Conservation (phyloP, 139 green algal genomes). For the Chara braunii region DNA sequence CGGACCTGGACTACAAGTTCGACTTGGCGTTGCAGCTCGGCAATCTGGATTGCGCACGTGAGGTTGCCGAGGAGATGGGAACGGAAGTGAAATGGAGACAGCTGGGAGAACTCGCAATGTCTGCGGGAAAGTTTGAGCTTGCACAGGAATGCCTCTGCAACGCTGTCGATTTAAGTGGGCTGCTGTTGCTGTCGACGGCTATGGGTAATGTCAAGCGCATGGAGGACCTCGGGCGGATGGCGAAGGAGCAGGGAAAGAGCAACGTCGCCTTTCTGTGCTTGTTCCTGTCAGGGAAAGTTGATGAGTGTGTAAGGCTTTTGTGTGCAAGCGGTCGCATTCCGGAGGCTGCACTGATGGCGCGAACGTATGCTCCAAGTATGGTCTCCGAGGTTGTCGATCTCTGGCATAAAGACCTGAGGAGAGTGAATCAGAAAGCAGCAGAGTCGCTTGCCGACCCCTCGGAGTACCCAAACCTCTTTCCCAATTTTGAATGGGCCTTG, state of each 20-base stretch:
- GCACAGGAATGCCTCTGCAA: slow-evolving; percentile 64
- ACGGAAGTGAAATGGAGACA: slow-evolving; percentile 86
- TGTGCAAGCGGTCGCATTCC: slow-evolving; percentile 61
- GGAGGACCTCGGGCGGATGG: slow-evolving; percentile 29
- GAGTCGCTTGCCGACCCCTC: slow-evolving; percentile 89
- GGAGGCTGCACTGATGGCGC: slow-evolving; percentile 91
- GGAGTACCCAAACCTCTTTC: slow-evolving; percentile 95
- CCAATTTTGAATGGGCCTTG: slow-evolving; percentile 69
- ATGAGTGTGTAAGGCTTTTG: slow-evolving; percentile 77
- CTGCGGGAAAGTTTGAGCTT: slow-evolving; percentile 56
- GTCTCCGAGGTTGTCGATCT: slow-evolving; percentile 64
- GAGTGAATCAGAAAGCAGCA: slow-evolving; percentile 89
- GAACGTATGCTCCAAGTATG: slow-evolving; percentile 76
- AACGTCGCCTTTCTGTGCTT: slow-evolving; percentile 84
- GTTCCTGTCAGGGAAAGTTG: slow-evolving; percentile 72
- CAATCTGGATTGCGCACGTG: slow-evolving; percentile 65
- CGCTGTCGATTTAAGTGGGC: slow-evolving; percentile 71
- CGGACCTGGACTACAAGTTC: slow-evolving; percentile 86
- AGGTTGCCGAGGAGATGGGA: slow-evolving; percentile 66
- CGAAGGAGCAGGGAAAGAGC: slow-evolving; percentile 53
- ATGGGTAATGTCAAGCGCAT: slow-evolving; percentile 41
- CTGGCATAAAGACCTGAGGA: slow-evolving; percentile 84
- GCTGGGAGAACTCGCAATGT: slow-evolving; percentile 80
- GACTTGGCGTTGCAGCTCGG: slow-evolving; percentile 82
- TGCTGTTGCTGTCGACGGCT: slow-evolving; percentile 77